These are phyloP conservation scores for Termitomyces sp. DNA, from an alignment of 768 basidiomycete species.

Conservation along the genomic window DNA sequence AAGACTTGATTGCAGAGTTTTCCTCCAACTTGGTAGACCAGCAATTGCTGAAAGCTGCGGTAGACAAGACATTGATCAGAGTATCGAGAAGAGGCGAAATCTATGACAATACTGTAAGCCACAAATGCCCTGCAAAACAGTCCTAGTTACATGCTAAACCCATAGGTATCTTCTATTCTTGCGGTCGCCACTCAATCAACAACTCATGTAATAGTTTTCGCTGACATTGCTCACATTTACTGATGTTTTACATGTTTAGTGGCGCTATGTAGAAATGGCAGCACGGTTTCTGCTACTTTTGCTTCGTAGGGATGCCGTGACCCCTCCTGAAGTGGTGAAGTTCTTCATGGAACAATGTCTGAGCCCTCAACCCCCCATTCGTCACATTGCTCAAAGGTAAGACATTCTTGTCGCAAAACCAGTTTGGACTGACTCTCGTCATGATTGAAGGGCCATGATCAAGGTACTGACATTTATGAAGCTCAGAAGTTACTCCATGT, in stretches of 20 bases:
- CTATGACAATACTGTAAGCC: constrained; percentile 48
- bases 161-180: constrained; percentile 58
- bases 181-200: constrained; percentile 55
- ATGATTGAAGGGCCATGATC: constrained; percentile 52
- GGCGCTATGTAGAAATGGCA: constrained; percentile 80
- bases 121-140: constrained; percentile 3
- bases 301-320: constrained; percentile 58
- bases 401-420: background rate
- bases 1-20: constrained; percentile 50
- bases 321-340: constrained; percentile 49
- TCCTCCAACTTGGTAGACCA: constrained; percentile 38
- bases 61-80: constrained; percentile 39
- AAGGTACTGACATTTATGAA: constrained; percentile 70
- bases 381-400: constrained; percentile 63
- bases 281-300: constrained; percentile 57
- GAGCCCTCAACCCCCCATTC: constrained; percentile 72
- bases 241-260: constrained; percentile 38
- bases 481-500: constrained; percentile 68
- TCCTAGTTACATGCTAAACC: constrained; percentile 9
- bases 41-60: constrained; percentile 40
- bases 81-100: constrained; percentile 40
- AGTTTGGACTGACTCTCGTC: constrained; percentile 6
- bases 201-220: constrained; percentile 61
- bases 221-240: constrained; percentile 11
- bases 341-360: constrained; percentile 65